Evolutionary conservation across 2,329 filamentous ascomycete species (phyloP).

Genomic region (Fonsecaea monophora): DNA sequence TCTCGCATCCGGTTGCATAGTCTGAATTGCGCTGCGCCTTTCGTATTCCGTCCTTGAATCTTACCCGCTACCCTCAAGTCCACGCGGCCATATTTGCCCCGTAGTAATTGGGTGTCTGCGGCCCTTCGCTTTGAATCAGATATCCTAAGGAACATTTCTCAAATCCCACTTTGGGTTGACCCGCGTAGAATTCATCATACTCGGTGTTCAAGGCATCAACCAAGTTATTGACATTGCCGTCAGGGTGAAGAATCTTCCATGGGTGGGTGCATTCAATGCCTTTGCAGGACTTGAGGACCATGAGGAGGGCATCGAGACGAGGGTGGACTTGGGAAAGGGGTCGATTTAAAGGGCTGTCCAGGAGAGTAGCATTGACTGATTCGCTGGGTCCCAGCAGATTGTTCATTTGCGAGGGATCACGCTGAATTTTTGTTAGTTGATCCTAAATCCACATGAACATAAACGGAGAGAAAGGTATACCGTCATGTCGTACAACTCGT

Average conservation of each 20-base stretch:
- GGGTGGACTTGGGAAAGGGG: constrained; percentile 35
- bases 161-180: constrained; percentile 42
- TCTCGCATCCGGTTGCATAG: neutral
- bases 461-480: neutral
- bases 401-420: constrained; percentile 47
- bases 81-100: neutral
- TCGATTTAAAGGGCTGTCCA: neutral
- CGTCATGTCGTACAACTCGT: constrained; percentile 51
- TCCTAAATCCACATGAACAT: neutral
- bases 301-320: constrained; percentile 43
- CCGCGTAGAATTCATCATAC: constrained; percentile 47
- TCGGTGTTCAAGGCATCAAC: constrained; percentile 42
- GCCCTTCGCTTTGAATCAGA: constrained; percentile 45
- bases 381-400: constrained; percentile 38
- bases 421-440: constrained; percentile 33
- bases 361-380: neutral
- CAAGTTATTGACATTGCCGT: constrained; percentile 41
- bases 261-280: constrained; percentile 41
- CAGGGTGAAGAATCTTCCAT: constrained; percentile 43
- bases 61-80: neutral
- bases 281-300: constrained; percentile 48
- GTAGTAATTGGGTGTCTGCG: neutral
- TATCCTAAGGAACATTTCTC: constrained; percentile 47
- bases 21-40: neutral
- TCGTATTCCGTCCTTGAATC: neutral